Evolutionary conservation across 1,284 basidiomycete species (phyloP), one percentile per base, ranked within the genome.

Genomic region (Xerocomus amazonicus): DNA sequence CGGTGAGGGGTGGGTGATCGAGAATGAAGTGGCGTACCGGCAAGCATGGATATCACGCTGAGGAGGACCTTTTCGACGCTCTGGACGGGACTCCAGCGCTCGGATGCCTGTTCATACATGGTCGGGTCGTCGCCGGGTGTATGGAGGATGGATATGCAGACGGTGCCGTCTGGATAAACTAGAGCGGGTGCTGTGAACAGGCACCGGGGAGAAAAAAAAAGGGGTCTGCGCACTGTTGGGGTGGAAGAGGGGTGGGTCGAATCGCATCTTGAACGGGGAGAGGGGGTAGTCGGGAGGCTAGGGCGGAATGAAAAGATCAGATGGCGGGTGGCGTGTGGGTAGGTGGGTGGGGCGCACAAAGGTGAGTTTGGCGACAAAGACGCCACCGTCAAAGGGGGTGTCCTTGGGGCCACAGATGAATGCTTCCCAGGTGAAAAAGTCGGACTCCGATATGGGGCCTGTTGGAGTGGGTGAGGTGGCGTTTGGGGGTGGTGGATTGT

Each of bases 391-490:
- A 68, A 97, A 99, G 1, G 97, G 97, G 38, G 97, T 99, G 57
- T 94, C 97, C 64, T 96, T 93, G 12, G 96, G 97, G 1, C 97
- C 97, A 60, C 85, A 87, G 53, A 99, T 95, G 58, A 99, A 78
- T 14, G 95, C 95, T 71, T 98, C 97, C 97, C 97, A 99, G 56
- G 88, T 89, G 68, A 99, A 92, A 76, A 99, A 95, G 74, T 99
- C 93, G 57, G 89, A 85, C 72, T 99, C 96, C 41, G 87, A 87
- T 62, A 97, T 80, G 39, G 93, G 93, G 0, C 92, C 92, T 85
- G 62, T 14, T 52, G 23, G 32, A 26, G 47, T 35, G 23, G 19
- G 39, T 29, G 17, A 48, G 50, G 45, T 47, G 47, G 27, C 40
- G 28, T 7, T 10, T 12, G 40, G 7, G 27, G 14, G 38, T 14